phyloP scores from a whole-genome alignment of 352 stramenopile genomes.

The Phytopythium mirpurense region DNA sequence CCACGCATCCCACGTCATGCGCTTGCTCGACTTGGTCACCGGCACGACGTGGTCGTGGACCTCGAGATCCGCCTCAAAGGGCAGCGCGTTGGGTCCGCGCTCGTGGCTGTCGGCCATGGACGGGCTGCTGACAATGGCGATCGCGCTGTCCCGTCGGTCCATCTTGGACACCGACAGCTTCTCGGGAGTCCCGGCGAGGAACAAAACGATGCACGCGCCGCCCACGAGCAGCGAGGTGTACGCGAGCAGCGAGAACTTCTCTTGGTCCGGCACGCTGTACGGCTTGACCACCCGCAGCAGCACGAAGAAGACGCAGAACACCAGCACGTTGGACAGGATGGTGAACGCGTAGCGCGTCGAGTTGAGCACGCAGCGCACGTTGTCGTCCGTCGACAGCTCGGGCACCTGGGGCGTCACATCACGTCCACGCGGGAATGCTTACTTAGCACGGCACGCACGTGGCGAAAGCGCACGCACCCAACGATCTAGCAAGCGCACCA shows the following conservation, averaged over 20 bases:
- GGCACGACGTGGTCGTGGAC: conserved; percentile 23
- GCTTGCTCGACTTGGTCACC: conserved; percentile 12
- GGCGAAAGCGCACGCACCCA: not conserved
- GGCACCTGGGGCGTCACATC: conserved; percentile 34
- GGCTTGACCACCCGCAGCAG: conserved; percentile 53
- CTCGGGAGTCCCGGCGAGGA: conserved; percentile 67
- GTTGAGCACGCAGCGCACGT: conserved; percentile 77
- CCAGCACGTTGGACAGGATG: conserved; percentile 84
- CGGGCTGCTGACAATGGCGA: conserved; percentile 34
- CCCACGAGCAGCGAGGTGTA: conserved; percentile 70
- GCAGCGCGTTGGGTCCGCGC: conserved; percentile 35
- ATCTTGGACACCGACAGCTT: conserved; percentile 24
- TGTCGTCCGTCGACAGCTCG: conserved; percentile 71
- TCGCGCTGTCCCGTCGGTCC: conserved; percentile 17
- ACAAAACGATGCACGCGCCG: conserved; percentile 52
- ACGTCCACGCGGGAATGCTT: not conserved
- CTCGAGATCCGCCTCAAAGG: conserved; percentile 50
- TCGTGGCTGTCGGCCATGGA: conserved; percentile 45
- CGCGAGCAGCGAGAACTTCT: conserved; percentile 75
- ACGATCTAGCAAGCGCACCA: conserved; percentile 27
- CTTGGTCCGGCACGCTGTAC: conserved; percentile 52
- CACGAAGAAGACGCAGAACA: conserved; percentile 78
- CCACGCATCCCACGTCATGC: conserved; percentile 76
- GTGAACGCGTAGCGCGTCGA: conserved; percentile 81
- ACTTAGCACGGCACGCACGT: not conserved